Evolutionary conservation across 495 filamentous ascomycete species (phyloP), one percentile per base, ranked within the genome.

Genomic region (Neurospora hispaniola): DNA sequence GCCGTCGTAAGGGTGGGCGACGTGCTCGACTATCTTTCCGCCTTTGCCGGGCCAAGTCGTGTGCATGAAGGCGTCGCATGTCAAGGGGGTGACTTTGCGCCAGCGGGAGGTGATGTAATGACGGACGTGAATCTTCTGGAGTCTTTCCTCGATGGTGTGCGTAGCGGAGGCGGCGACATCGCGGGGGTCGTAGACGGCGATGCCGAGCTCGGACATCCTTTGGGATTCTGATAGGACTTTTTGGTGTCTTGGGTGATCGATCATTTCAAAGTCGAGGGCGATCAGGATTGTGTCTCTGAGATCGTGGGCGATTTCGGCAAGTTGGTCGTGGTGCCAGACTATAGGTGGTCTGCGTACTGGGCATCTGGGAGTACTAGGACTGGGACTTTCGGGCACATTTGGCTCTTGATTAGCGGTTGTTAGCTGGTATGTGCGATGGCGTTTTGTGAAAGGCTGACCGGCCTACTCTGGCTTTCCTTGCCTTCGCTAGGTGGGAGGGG

Each of bases 391-490:
- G 20, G 46, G 46, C 20, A 54, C 11, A 27, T 54, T 20, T 54
- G 20, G 10, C 12, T 54, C 11, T 14, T 54, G 12, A 14, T 23
- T 2, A 23, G 4, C 20, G n/a, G 20, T 27, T 54, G 11, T 54
- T 9, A 54, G 46, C 46, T 54, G 20, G 20, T 4, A 23, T 14
- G 0, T 14, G 20, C 20, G 46, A 27, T 6, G 4, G 20, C 6
- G 20, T 14, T 27, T 3, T 0, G 20, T 14, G 20, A 54, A 54
- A 3, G 5, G 0, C 5, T 6, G 20, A 14, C 0, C 1, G 2
- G 46, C 46, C 1, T 54, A 54, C 46, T 20, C 23, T 14, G 46
- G 20, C 10, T 27, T 9, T 27, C 11, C 0, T 54, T 20, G 0
- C 10, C 46, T 14, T 27, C 46, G 20, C 1, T 14, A 14, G 20